Base-by-base conservation (phyloP, 495 filamentous ascomycete genomes). In the Penicillium soppii region DNA sequence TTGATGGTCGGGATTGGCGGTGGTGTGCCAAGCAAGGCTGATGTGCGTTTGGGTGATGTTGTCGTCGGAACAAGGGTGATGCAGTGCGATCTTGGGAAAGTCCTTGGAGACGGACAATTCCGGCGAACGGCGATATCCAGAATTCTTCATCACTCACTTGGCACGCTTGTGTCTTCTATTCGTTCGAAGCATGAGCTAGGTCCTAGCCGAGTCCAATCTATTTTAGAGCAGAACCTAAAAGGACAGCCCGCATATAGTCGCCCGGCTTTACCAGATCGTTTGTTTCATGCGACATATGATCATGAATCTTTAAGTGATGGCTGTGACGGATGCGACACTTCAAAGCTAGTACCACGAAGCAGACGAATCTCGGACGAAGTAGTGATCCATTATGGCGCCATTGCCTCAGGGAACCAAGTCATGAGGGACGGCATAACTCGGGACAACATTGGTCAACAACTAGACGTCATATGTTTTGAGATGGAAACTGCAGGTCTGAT, bases 51-150 rank as follows among this genome's bases (percentile, higher is more conserved):
- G 20, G 66, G 71, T 15, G 63, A 69, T 33, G 33, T 69, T 16
- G 60, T 66, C 13, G 63, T 69, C 15, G 57, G 63, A 32, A 62
- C 65, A 7, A 67, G 74, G 19, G 72, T 78, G 4, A 62, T 77
- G 40, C 69, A 77, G 52, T 69, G 56, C 49, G 70, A 77, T 40
- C 58, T 71, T 37, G 74, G 71, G 4, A 77, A 73, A 52, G 43
- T 56, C 0, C 17, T 66, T 3, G 47, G 19, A 17, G 46, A 54
- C 17, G 48, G 54, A 25, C 15, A 52, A 21, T 37, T 63, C 1
- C 26, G 51, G 23, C 53, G 44, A 33, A 69, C 59, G 2, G 53
- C 44, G 7, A 43, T 54, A 8, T 33, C 50, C 2, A 49, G 43
- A 9, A n/a, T 47, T 15, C 55, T 50, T 16, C n/a, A 43, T 23